Conservation (phyloP, 2,329 filamentous ascomycete species). For the Trichophyton mentagrophytes region DNA sequence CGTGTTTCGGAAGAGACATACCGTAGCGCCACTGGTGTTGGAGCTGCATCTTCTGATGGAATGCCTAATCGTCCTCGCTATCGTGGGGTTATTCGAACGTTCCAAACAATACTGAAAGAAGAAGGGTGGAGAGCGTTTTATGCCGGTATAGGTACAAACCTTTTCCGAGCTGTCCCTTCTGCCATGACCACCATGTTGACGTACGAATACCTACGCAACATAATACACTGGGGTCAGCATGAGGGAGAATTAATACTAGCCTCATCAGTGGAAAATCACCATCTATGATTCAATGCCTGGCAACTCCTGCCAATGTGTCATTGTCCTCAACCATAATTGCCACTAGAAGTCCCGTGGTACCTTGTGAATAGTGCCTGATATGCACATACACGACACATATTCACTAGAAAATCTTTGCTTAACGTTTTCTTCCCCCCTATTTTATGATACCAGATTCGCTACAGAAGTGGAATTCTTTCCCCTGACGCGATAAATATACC, state of each 20-base stretch:
- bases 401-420: not conserved
- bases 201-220: conserved; percentile 63
- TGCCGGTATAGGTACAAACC: conserved; percentile 91
- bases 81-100: conserved; percentile 66
- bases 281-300: not conserved
- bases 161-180: conserved; percentile 88
- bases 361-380: not conserved
- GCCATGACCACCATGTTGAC: conserved; percentile 97
- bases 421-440: not conserved
- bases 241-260: conserved; percentile 29
- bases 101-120: conserved; percentile 70
- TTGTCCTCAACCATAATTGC: not conserved
- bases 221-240: conserved; percentile 41
- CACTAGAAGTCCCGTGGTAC: not conserved
- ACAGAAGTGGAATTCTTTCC: not conserved
- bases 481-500: not conserved
- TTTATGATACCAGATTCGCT: conserved; percentile 1
- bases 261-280: not conserved
- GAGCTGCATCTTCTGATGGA: conserved; percentile 41
- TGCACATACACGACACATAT: not conserved
- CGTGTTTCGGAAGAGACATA: conserved; percentile 33
- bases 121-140: conserved; percentile 97
- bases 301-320: not conserved
- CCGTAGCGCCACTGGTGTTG: conserved; percentile 29
- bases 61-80: conserved; percentile 50